These are phyloP conservation scores for Arachnomyces sp. DNA, from an alignment of 2,329 filamentous ascomycete genomes.

Conservation along the genomic window DNA sequence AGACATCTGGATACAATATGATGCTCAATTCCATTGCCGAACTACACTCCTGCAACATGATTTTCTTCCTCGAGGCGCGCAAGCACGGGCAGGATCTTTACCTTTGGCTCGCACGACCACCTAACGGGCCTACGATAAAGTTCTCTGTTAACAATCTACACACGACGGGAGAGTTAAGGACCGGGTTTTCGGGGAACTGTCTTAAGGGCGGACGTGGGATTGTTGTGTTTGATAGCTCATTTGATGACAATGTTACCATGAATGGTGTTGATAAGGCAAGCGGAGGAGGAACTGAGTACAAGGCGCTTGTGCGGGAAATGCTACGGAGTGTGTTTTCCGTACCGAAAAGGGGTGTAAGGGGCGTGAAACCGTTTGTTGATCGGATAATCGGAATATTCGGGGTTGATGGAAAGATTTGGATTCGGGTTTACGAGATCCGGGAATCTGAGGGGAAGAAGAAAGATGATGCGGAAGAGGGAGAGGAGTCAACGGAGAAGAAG, in stretches of 20 bases:
- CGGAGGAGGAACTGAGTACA: conserved; percentile 39
- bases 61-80: conserved; percentile 89
- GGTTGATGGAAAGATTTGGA: conserved; percentile 91
- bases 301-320: conserved; percentile 65
- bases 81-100: conserved; percentile 88
- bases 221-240: conserved; percentile 82
- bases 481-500: conserved; percentile 35
- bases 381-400: conserved; percentile 89
- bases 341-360: conserved; percentile 69
- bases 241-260: conserved; percentile 74
- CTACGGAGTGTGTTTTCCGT: conserved; percentile 88
- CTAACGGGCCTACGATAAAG: conserved; percentile 69
- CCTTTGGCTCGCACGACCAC: conserved; percentile 84
- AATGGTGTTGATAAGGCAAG: conserved; percentile 39
- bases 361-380: conserved; percentile 92
- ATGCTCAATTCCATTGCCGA: conserved; percentile 69
- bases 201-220: conserved; percentile 87
- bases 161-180: conserved; percentile 89
- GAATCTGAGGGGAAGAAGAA: conserved; percentile 64
- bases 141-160: conserved; percentile 57
- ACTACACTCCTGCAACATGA: conserved; percentile 89
- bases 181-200: conserved; percentile 82
- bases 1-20: conserved; percentile 52
- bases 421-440: conserved; percentile 86
- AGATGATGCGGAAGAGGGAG: conserved; percentile 33